Evolutionary conservation across 768 basidiomycete species (phyloP).

Genomic region (Serendipita sp.): DNA sequence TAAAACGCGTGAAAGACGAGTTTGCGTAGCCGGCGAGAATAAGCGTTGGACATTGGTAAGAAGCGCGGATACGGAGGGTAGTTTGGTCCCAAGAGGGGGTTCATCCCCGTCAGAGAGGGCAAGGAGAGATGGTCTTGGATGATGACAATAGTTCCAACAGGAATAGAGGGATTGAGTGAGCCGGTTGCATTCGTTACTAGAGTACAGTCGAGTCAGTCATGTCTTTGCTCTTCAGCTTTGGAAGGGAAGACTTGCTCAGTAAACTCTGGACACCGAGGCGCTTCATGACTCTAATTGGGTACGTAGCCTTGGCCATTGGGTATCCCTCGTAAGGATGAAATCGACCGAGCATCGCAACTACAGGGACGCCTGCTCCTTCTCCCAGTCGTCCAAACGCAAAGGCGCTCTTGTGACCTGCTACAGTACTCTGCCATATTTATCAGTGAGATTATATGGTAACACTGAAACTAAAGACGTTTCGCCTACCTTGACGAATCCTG

Average conservation of each 20-base stretch:
- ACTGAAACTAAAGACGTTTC: not conserved
- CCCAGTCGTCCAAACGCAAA: slow-evolving; percentile 73
- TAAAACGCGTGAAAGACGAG: slow-evolving; percentile 58
- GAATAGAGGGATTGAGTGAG: slow-evolving; percentile 52
- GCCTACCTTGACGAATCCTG: slow-evolving; percentile 59
- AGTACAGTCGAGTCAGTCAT: not conserved
- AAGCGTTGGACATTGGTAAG: slow-evolving; percentile 70
- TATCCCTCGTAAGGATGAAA: slow-evolving; percentile 79
- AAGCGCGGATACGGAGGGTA: slow-evolving; percentile 52
- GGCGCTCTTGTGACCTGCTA: slow-evolving; percentile 55
- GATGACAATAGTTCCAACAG: slow-evolving; percentile 74
- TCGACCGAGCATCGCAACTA: slow-evolving; percentile 80
- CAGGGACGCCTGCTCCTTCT: slow-evolving; percentile 45
- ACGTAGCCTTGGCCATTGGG: slow-evolving; percentile 47
- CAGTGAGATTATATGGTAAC: not conserved
- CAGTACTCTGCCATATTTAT: slow-evolving; percentile 29
- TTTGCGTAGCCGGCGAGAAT: slow-evolving; percentile 54
- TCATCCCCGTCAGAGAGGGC: slow-evolving; percentile 58
- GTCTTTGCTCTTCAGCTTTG: not conserved
- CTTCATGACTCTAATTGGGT: slow-evolving; percentile 68
- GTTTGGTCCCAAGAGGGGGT: slow-evolving; percentile 62
- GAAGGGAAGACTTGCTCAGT: slow-evolving; percentile 38
- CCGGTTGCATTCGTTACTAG: slow-evolving; percentile 83
- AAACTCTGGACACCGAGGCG: slow-evolving; percentile 56
- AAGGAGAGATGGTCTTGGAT: slow-evolving; percentile 74